Evolutionary conservation across 345 rosid species (phyloP).

Genomic region (Acer saccharum): DNA sequence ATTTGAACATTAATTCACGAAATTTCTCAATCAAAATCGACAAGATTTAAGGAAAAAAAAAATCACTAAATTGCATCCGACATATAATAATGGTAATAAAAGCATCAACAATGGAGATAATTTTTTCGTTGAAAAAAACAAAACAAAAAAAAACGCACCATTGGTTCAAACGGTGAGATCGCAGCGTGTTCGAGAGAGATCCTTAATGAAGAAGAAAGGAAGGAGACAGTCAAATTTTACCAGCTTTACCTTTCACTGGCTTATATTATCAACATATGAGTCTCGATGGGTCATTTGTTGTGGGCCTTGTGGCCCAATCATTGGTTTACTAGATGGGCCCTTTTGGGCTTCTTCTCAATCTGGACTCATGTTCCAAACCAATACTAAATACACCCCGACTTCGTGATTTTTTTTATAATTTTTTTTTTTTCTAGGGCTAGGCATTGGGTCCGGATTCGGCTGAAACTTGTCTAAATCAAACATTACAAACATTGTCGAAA

Average conservation of each 20-base stretch:
- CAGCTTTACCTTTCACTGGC: not conserved
- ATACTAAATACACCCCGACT: no score
- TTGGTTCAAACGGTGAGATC: constrained; percentile 16
- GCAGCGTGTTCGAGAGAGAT: not conserved
- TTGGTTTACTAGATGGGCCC: not conserved
- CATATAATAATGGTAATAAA: not conserved
- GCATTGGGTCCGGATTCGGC: no score
- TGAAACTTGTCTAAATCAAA: no score
- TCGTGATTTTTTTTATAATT: no score
- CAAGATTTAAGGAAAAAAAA: not conserved
- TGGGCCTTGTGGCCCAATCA: not conserved
- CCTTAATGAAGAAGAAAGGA: not conserved
- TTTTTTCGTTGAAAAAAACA: not conserved
- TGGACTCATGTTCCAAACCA: no score
- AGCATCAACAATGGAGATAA: not conserved
- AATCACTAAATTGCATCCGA: not conserved
- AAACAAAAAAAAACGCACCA: constrained; percentile 18
- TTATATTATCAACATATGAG: not conserved
- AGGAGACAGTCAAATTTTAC: not conserved
- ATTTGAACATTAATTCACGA: not conserved
- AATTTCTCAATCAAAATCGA: not conserved
- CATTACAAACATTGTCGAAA: no score
- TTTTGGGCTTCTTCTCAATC: no score
- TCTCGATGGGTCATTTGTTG: not conserved
- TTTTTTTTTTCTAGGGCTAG: no score